A percentile compares a stretch with the other conserved stretches of the same genome.
These are phyloP conservation scores for Geosmithia putterillii DNA, from an alignment of 2,329 filamentous ascomycete genomes.

Conservation along the genomic window DNA sequence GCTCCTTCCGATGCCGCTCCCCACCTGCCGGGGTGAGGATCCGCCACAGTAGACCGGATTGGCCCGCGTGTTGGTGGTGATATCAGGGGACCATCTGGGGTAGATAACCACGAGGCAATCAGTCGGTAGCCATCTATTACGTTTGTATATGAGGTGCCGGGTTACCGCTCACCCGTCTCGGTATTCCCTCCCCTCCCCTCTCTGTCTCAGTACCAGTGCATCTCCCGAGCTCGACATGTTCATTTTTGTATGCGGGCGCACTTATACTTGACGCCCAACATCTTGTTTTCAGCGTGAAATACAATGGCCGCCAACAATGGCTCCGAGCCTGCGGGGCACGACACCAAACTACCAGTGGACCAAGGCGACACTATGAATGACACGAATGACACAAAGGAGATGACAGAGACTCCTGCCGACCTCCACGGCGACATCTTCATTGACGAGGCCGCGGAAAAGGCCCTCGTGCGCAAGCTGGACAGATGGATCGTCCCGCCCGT, in stretches of 20 bases:
- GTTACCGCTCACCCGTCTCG: too few species aligned
- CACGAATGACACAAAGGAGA: not conserved
- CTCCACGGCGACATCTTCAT: constrained; percentile 11
- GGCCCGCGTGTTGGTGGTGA: too few species aligned
- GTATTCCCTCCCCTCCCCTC: too few species aligned
- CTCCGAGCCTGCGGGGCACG: not conserved
- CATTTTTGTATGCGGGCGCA: not conserved
- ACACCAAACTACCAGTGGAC: not conserved
- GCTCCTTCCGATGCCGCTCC: not conserved
- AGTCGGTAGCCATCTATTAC: too few species aligned
- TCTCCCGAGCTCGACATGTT: too few species aligned
- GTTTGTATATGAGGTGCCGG: too few species aligned
- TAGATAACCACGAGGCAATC: too few species aligned
- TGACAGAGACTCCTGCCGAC: not conserved
- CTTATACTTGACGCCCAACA: not conserved
- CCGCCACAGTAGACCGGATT: not conserved
- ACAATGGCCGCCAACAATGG: not conserved
- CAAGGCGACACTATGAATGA: not conserved
- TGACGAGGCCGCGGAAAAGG: constrained; percentile 15
- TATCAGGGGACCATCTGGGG: too few species aligned
- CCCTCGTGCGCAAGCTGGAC: constrained; percentile 47
- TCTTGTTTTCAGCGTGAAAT: not conserved
- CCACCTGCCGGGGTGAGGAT: not conserved
- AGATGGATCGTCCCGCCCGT: constrained; percentile 49
- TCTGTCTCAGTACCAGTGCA: too few species aligned